Base-by-base conservation (phyloP, 1,139 yeast genomes). In the Pichia sp. region DNA sequence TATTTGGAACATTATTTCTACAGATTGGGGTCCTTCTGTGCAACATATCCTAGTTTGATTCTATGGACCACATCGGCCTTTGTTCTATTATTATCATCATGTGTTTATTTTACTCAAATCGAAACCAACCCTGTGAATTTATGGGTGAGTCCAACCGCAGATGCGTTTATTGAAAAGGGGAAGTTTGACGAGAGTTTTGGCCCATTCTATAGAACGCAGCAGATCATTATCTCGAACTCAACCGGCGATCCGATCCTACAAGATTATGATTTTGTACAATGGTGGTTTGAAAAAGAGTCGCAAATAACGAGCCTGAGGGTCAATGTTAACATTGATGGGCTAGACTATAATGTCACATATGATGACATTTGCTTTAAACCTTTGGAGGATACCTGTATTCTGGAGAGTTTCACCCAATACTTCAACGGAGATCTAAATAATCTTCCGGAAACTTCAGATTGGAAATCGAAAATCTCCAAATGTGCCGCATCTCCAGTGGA, bases 341-440 rank as follows among this genome's bases (percentile, higher is more conserved):
- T 53, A 2, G 62, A 36, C 29, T 59, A 61, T 7, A 62, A 69
- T 23, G 64, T 76, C 4, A 61, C 72, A 0, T 78, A 85, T 50
- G 78, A 80, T n/a, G 90, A 87, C 59, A 70, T 90, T 52, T 93
- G 99, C 66, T 84, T 89, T 69, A 87, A 86, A 61, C 97, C 98
- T 0, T 73, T 81, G 3, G 89, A 81, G 3, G 95, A 84, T 11
- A 76, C 85, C 0, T 93, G 99, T 73, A 92, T 86, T 0, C 75
- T 93, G n/a, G 95, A 92, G 67, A 89, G 97, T 1, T 84, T 89
- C 57, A 85, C 97, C 0, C 97, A 92, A 67, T 93, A 92, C 67
- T 90, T 90, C 68, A 78, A 78, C 40, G 96, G 95, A 1, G 79
- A 81, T 52, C 71, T 86, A 6, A 65, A 65, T 11, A 70, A 72